Conservation (phyloP, 2,329 filamentous ascomycete species). For the Ustulina deusta region DNA sequence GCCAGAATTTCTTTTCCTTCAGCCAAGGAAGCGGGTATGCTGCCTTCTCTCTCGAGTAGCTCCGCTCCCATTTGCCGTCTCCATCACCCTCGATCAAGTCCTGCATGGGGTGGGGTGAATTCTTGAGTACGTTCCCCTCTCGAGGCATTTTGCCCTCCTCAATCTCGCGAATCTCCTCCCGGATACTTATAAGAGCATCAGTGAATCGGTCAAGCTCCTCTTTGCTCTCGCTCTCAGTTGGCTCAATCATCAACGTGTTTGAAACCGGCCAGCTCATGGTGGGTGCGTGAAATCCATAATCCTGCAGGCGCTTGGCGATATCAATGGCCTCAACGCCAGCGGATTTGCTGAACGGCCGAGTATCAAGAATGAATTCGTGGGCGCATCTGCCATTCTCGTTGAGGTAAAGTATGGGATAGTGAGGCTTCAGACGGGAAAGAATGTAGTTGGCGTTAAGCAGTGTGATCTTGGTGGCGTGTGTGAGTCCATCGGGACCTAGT, state of each 20-base stretch:
- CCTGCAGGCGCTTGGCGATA: constrained; percentile 94
- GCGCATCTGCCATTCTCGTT: constrained; percentile 89
- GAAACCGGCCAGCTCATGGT: constrained; percentile 98
- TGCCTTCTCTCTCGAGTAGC: constrained; percentile 83
- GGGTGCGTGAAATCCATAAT: constrained; percentile 96
- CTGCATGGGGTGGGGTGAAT: constrained; percentile 85
- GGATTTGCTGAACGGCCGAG: constrained; percentile 84
- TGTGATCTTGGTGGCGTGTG: constrained; percentile 89
- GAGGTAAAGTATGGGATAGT: constrained; percentile 94
- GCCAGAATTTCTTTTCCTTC: constrained; percentile 98
- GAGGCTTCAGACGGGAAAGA: constrained; percentile 83
- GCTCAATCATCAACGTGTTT: constrained; percentile 98
- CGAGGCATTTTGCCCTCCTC: constrained; percentile 82
- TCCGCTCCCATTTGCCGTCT: constrained; percentile 79
- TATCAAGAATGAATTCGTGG: constrained; percentile 96
- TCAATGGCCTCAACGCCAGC: constrained; percentile 92
- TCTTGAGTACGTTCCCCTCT: constrained; percentile 87
- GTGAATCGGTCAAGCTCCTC: constrained; percentile 94
- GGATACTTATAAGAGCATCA: constrained; percentile 87
- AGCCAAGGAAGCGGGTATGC: constrained; percentile 88
- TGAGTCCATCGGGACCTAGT: constrained; percentile 75
- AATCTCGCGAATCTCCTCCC: constrained; percentile 83
- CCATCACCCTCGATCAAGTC: constrained; percentile 76
- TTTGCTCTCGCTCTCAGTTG: constrained; percentile 92
- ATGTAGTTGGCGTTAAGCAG: constrained; percentile 99